These are phyloP conservation scores for Eudorina sp. DNA, from an alignment of 139 green algal genomes.

Conservation along the genomic window DNA sequence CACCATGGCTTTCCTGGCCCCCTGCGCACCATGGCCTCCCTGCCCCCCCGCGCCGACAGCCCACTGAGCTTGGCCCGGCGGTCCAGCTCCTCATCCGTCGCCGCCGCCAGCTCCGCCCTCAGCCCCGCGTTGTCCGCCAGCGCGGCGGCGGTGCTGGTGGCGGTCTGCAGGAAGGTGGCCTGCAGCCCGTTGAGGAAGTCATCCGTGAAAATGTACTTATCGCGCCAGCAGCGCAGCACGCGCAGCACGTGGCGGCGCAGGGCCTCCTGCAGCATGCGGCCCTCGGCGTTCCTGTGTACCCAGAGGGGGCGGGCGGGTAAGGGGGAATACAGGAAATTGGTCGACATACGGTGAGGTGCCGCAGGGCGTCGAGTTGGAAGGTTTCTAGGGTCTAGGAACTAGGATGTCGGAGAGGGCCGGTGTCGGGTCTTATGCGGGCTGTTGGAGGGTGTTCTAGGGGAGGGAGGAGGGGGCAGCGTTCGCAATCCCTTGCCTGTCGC, in stretches of 20 bases:
- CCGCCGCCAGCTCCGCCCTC: conserved; percentile 67
- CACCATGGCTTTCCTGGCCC: background rate
- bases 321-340: background rate
- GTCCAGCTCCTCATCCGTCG: conserved; percentile 78
- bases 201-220: conserved; percentile 90
- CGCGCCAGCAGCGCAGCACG: conserved; percentile 88
- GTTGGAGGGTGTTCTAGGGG: background rate
- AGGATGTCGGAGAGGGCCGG: too few species aligned
- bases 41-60: conserved; percentile 70
- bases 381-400: too few species aligned
- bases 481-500: background rate
- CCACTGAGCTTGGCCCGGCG: conserved; percentile 72
- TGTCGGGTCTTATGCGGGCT: too few species aligned
- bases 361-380: background rate
- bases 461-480: background rate
- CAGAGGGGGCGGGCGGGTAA: background rate
- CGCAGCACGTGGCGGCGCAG: conserved; percentile 81
- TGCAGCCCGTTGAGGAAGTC: conserved; percentile 93
- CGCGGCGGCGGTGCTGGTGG: background rate
- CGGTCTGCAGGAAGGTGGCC: conserved; percentile 75
- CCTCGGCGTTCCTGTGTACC: conserved; percentile 35
- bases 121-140: conserved; percentile 39
- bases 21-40: conserved; percentile 49
- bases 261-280: conserved; percentile 83
- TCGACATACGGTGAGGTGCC: background rate